phyloP scores from a whole-genome alignment of 352 stramenopile species.

The Poterioochromonas sp. region DNA sequence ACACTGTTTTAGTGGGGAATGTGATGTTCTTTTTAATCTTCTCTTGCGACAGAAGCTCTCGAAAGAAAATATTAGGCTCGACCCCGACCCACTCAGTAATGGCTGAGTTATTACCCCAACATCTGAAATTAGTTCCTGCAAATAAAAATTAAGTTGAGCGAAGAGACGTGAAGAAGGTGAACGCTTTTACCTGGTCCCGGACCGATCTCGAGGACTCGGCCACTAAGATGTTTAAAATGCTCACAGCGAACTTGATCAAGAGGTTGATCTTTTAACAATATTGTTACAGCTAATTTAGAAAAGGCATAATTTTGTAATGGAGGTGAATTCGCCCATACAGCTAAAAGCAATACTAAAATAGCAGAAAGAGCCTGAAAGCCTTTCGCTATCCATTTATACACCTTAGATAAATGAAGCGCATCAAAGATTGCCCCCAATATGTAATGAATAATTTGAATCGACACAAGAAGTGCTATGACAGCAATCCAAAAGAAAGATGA shows the following conservation, averaged over 20 bases:
- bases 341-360: too few relatives aligned
- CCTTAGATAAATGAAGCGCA: too few relatives aligned
- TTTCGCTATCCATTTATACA: too few relatives aligned
- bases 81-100: conserved; percentile 29
- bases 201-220: conserved; percentile 14
- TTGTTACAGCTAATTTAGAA: neutral
- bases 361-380: too few relatives aligned
- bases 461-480: too few relatives aligned
- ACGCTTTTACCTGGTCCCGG: conserved; percentile 5
- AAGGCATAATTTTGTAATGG: neutral
- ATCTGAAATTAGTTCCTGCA: conserved; percentile 25
- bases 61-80: conserved; percentile 12
- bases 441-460: too few relatives aligned
- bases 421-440: too few relatives aligned
- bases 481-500: too few relatives aligned
- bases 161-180: too few relatives aligned
- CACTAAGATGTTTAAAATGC: neutral
- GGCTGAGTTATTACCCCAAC: neutral
- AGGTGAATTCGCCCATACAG: neutral
- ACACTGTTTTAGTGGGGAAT: neutral
- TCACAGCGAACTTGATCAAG: neutral
- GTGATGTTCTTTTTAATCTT: neutral
- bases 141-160: too few relatives aligned
- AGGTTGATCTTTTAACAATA: neutral
- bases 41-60: neutral